phyloP scores from a whole-genome alignment of 352 stramenopile genomes.

The Pythium brachiatum region DNA sequence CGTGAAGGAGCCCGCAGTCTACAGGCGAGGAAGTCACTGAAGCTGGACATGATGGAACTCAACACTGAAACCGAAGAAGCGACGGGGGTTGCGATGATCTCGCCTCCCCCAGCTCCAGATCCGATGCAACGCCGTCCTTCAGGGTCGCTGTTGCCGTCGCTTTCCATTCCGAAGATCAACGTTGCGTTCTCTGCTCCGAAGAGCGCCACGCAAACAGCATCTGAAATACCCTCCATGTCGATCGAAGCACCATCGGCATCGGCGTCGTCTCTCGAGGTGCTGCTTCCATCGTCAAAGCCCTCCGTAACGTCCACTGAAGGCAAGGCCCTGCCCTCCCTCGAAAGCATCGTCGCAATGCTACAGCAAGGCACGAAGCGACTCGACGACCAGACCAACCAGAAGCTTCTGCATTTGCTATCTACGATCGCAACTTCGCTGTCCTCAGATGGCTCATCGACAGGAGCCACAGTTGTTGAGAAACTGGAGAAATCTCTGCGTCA shows the following conservation, averaged over 20 bases:
- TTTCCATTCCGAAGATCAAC: slow-evolving; percentile 24
- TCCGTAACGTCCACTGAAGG: not conserved
- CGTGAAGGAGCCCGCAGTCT: slow-evolving; percentile 17
- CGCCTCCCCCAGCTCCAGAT: slow-evolving; percentile 16
- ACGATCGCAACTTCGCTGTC: slow-evolving; percentile 28
- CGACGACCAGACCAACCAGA: slow-evolving; percentile 25
- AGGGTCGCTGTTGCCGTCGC: slow-evolving; percentile 15
- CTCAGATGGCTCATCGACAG: slow-evolving; percentile 10
- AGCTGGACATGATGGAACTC: slow-evolving; percentile 19
- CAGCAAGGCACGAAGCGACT: slow-evolving; percentile 22
- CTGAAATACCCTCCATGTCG: not conserved
- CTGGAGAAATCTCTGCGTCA: slow-evolving; percentile 25
- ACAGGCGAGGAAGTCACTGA: slow-evolving; percentile 20
- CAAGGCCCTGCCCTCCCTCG: slow-evolving; percentile 11
- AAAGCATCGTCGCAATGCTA: slow-evolving; percentile 21
- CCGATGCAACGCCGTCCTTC: slow-evolving; percentile 19
- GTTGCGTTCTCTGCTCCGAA: slow-evolving; percentile 17
- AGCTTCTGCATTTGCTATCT: slow-evolving; percentile 28
- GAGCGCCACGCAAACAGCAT: not conserved
- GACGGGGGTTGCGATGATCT: not conserved
- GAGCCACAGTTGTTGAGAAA: slow-evolving; percentile 25
- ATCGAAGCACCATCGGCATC: not conserved
- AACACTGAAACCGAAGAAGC: slow-evolving; percentile 21
- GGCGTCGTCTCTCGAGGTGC: not conserved
- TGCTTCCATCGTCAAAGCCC: not conserved